phyloP scores from a whole-genome alignment of 2,329 filamentous ascomycete genomes.

The Bipolaris victoriae region DNA sequence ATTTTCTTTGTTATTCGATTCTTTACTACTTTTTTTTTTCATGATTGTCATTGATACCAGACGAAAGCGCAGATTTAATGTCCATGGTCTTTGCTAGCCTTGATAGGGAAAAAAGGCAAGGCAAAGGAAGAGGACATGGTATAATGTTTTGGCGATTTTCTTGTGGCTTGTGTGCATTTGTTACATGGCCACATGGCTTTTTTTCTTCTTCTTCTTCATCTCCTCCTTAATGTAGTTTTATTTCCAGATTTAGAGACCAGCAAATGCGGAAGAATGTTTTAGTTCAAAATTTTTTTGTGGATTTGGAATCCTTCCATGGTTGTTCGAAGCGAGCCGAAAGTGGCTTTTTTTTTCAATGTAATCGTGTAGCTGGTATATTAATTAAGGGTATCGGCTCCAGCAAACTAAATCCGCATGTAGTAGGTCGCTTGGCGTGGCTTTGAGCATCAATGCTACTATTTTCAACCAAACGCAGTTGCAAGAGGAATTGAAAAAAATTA shows the following conservation, averaged over 20 bases:
- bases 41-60: constrained; percentile 29
- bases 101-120: neutral
- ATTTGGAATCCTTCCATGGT: neutral
- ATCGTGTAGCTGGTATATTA: neutral
- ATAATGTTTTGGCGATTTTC: constrained; percentile 5
- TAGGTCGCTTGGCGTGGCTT: neutral
- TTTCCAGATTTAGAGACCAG: neutral
- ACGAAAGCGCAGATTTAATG: constrained; percentile 7
- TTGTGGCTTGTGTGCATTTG: constrained; percentile 4
- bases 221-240: constrained; percentile 13
- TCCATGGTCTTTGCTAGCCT: neutral
- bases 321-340: neutral
- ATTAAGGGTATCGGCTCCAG: constrained; percentile 1
- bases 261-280: constrained; percentile 2
- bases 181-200: constrained; percentile 1
- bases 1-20: constrained; percentile 13
- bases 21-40: neutral
- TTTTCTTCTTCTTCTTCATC: neutral
- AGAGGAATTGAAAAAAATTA: neutral
- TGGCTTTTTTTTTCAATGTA: neutral
- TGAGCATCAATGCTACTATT: neutral
- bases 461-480: neutral
- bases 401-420: neutral
- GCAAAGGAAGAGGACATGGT: neutral
- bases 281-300: neutral